Conservation (phyloP, 257 asterid species). For the Dorcoceras hygrometricum region DNA sequence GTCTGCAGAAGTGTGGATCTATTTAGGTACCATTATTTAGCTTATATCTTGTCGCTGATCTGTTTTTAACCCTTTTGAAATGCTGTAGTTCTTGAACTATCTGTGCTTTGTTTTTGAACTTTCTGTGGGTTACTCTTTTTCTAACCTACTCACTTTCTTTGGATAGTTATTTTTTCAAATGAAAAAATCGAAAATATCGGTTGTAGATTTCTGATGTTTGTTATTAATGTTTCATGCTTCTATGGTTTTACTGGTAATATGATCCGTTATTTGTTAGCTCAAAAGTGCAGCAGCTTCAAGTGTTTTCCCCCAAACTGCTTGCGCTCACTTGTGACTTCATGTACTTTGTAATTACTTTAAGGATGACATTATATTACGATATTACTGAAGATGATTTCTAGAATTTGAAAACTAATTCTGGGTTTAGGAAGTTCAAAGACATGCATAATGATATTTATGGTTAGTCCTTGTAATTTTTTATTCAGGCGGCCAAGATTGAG, state of each 20-base stretch:
- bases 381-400: slow-evolving; percentile 2
- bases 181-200: slow-evolving; percentile 1
- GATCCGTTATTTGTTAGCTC: not conserved
- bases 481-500: slow-evolving; percentile 22
- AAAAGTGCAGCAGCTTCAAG: not conserved
- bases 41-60: slow-evolving; percentile 28
- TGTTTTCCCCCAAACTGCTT: not conserved
- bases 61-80: not conserved
- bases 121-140: not conserved
- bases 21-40: slow-evolving; percentile 35
- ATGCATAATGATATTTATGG: not conserved
- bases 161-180: not conserved
- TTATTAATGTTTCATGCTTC: not conserved
- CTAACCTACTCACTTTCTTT: not conserved
- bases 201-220: slow-evolving; percentile 5
- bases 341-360: not conserved
- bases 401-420: slow-evolving; percentile 1
- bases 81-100: not conserved
- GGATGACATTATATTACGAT: not conserved
- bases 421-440: not conserved
- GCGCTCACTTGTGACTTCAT: slow-evolving; percentile 8
- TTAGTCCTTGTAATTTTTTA: slow-evolving; percentile 10
- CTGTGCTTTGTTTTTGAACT: slow-evolving; percentile 2
- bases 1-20: slow-evolving; percentile 37
- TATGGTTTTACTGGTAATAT: not conserved